phyloP scores from a whole-genome alignment of 1,139 yeast species.

The Hemisphaericaspora xylofermentans region DNA sequence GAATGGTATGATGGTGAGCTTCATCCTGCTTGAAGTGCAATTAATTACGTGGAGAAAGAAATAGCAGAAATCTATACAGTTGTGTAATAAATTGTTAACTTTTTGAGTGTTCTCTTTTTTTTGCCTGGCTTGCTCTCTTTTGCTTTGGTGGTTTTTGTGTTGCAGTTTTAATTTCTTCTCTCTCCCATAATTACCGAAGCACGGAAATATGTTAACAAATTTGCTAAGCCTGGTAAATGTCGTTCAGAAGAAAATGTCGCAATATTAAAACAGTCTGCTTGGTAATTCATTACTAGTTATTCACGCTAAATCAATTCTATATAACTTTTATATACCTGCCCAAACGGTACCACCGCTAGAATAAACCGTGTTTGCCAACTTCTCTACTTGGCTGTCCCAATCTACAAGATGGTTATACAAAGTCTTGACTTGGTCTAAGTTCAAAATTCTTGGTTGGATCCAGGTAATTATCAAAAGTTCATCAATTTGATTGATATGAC shows the following conservation, averaged over 20 bases:
- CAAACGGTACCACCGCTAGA: constrained; percentile 40
- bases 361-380: constrained; percentile 51
- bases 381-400: constrained; percentile 77
- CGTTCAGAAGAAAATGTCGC: not conserved
- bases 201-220: too few species aligned
- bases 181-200: not conserved
- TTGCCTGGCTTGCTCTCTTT: too few species aligned
- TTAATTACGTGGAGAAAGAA: not conserved
- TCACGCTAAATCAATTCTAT: not conserved
- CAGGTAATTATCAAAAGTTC: constrained; percentile 79
- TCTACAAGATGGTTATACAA: constrained; percentile 71
- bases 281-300: not conserved
- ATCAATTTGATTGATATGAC: constrained; percentile 84
- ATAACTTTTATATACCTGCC: constrained; percentile 30
- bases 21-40: constrained; percentile 6
- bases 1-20: constrained; percentile 3
- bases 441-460: constrained; percentile 95
- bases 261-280: not conserved
- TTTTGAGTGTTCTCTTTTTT: not conserved
- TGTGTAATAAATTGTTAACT: too few species aligned
- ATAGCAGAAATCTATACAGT: not conserved
- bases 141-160: too few species aligned
- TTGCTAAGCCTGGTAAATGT: not conserved
- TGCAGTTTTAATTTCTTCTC: too few species aligned
- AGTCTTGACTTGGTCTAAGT: constrained; percentile 69